Percentiles rank a stretch among this genome's conserved stretches.
Evolutionary conservation across 75 land plant genomes (phyloP).

Genomic region (Cupressus sempervirens): DNA sequence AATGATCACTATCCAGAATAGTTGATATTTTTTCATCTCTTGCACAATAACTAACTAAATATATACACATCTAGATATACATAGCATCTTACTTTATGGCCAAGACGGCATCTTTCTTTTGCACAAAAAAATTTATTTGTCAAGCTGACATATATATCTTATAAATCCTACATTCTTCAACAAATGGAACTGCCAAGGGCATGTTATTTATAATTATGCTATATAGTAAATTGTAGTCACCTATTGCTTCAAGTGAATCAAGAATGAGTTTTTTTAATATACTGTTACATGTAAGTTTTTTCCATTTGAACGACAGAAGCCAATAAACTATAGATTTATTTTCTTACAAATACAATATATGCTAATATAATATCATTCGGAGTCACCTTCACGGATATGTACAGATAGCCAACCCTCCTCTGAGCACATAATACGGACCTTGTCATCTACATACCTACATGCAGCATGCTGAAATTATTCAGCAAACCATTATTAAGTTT

Average conservation of each 20-base stretch:
- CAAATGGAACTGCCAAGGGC: neutral
- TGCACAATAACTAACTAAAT: neutral
- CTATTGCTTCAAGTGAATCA: neutral
- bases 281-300: neutral
- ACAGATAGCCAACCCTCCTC: constrained; percentile 1
- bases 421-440: neutral
- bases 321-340: neutral
- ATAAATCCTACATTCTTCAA: neutral
- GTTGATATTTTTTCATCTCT: neutral
- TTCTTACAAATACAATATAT: neutral
- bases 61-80: neutral
- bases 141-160: neutral
- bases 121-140: neutral
- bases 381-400: neutral
- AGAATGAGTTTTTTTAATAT: neutral
- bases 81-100: neutral
- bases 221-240: neutral
- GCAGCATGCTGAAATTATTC: neutral
- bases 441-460: constrained; percentile 9
- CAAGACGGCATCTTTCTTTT: neutral
- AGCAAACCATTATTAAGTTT: neutral
- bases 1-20: neutral
- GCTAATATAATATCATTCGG: neutral
- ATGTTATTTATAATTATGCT: constrained; percentile 3
- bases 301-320: neutral